A percentile compares a stretch with the other conserved stretches of the same genome.
Conservation (phyloP, 73 alveolate species). For the Stentor roeselii region DNA sequence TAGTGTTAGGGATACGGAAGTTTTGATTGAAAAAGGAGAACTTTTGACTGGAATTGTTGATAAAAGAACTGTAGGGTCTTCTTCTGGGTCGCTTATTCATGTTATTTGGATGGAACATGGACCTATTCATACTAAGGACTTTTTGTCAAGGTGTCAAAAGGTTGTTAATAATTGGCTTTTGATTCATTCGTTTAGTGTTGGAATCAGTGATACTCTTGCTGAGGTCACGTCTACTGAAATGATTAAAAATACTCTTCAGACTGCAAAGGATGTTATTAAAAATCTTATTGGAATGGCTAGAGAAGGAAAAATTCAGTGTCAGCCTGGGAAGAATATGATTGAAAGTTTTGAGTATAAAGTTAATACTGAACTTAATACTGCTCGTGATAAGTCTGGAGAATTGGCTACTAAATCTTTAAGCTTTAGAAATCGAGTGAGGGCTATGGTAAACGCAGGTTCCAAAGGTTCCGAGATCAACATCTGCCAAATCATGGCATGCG, state of each 20-base stretch:
- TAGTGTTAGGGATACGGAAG: conserved; percentile 62
- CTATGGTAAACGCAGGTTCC: conserved; percentile 98
- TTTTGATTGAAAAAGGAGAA: conserved; percentile 91
- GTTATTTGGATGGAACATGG: conserved; percentile 87
- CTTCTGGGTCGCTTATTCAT: conserved; percentile 91
- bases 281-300: not conserved
- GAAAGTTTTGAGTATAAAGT: conserved; percentile 94
- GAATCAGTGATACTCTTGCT: conserved; percentile 87
- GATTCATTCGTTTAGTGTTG: conserved; percentile 87
- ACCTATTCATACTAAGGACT: conserved; percentile 71
- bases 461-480: conserved; percentile 92
- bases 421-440: conserved; percentile 86
- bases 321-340: conserved; percentile 93
- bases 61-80: conserved; percentile 89
- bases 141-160: conserved; percentile 84
- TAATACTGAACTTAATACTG: conserved; percentile 83
- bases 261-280: conserved; percentile 60
- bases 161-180: conserved; percentile 93
- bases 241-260: conserved; percentile 56
- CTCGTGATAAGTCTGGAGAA: conserved; percentile 95
- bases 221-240: conserved; percentile 60
- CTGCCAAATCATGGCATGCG: conserved; percentile 99
- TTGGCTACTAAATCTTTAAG: conserved; percentile 75
- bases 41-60: conserved; percentile 90
- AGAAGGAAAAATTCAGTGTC: conserved; percentile 24